A percentile compares a stretch with the other conserved stretches of the same genome.
Evolutionary conservation across 1,139 yeast species (phyloP).

Genomic region (Blastobotrys proliferans): DNA sequence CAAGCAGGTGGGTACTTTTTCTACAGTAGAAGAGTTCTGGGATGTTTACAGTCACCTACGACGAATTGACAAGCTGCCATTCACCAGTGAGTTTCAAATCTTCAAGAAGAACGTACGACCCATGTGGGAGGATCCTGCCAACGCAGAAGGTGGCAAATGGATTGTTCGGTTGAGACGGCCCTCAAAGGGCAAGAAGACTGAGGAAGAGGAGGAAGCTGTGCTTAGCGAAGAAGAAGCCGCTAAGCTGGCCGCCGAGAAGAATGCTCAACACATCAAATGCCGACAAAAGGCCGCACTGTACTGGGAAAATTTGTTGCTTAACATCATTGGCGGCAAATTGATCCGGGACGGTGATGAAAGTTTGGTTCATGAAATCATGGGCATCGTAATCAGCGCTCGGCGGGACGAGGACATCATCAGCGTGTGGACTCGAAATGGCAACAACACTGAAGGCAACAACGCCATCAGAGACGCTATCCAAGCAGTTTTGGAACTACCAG

Average conservation of each 20-base stretch:
- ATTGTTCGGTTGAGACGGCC: conserved; percentile 46
- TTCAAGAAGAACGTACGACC: conserved; percentile 65
- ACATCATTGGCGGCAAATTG: conserved; percentile 33
- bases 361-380: conserved; percentile 32
- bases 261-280: conserved; percentile 19
- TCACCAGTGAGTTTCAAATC: conserved; percentile 56
- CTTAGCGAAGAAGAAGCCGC: conserved; percentile 14
- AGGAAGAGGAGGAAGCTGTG: conserved; percentile 9
- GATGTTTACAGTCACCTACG: conserved; percentile 46
- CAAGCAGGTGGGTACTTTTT: conserved; percentile 32
- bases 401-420: conserved; percentile 36
- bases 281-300: conserved; percentile 29
- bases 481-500: conserved; percentile 26
- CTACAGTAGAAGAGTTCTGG: conserved; percentile 63
- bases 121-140: conserved; percentile 68
- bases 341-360: conserved; percentile 18
- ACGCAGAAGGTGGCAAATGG: conserved; percentile 65
- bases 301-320: conserved; percentile 36
- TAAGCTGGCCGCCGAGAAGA: conserved; percentile 14
- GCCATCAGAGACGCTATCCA: conserved; percentile 22
- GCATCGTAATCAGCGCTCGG: conserved; percentile 36
- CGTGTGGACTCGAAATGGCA: conserved; percentile 33
- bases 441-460: conserved; percentile 20
- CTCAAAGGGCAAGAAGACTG: conserved; percentile 20
- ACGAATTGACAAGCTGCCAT: conserved; percentile 45